phyloP scores from a whole-genome alignment of 495 filamentous ascomycete genomes.

The Bathelium albidoporum region DNA sequence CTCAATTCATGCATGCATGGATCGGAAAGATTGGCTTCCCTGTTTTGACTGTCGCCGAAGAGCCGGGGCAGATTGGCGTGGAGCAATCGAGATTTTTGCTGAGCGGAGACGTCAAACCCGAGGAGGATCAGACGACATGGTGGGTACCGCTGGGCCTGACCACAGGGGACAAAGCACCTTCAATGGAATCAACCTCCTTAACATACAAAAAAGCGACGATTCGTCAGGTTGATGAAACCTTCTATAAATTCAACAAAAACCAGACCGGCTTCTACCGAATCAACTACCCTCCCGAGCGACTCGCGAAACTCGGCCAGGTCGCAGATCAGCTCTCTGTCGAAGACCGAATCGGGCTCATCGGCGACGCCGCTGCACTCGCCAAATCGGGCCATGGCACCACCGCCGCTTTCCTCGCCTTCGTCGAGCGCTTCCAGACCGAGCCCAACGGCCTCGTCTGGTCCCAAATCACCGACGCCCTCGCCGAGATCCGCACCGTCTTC shows the following conservation, averaged over 20 bases:
- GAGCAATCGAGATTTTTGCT: slow-evolving; percentile 81
- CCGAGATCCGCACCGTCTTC: slow-evolving; percentile 55
- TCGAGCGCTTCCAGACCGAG: slow-evolving; percentile 75
- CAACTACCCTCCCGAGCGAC: slow-evolving; percentile 71
- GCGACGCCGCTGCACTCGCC: slow-evolving; percentile 85
- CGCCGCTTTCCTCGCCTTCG: slow-evolving; percentile 62
- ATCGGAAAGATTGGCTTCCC: slow-evolving; percentile 92
- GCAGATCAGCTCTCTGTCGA: slow-evolving; percentile 63
- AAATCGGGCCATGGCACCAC: slow-evolving; percentile 76
- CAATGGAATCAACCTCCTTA: slow-evolving; percentile 51
- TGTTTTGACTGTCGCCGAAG: slow-evolving; percentile 74
- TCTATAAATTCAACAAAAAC: slow-evolving; percentile 87
- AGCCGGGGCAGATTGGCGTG: slow-evolving; percentile 66
- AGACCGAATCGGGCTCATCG: slow-evolving; percentile 85
- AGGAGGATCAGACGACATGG: slow-evolving; percentile 88
- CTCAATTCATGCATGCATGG: slow-evolving; percentile 82
- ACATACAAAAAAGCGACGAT: slow-evolving; percentile 65
- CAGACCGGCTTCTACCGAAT: slow-evolving; percentile 88
- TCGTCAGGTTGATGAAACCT: slow-evolving; percentile 59
- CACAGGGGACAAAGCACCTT: slow-evolving; percentile 43
- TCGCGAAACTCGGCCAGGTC: slow-evolving; percentile 67
- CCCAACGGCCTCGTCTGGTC: slow-evolving; percentile 81
- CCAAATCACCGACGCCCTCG: slow-evolving; percentile 63
- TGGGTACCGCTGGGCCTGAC: slow-evolving; percentile 85
- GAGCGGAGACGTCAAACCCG: slow-evolving; percentile 72